Evolutionary conservation across 257 asterid genomes (phyloP).

Genomic region (Cordia subcordata): DNA sequence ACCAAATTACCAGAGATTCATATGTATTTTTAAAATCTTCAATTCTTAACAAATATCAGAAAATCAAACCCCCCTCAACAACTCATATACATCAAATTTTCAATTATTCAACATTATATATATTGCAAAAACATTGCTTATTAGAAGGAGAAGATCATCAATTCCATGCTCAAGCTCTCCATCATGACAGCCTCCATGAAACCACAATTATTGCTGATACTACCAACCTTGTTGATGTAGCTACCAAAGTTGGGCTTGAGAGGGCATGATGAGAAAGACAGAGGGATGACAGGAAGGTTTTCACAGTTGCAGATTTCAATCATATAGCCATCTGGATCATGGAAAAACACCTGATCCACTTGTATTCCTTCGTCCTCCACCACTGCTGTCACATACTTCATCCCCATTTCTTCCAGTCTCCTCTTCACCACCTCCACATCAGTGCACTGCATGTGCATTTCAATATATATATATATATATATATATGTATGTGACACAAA

Average conservation of each 20-base stretch:
- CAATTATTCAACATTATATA: too few relatives aligned
- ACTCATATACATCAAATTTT: too few relatives aligned
- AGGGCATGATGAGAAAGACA: conserved; percentile 19
- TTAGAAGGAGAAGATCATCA: conserved; percentile 38
- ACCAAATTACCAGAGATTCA: too few relatives aligned
- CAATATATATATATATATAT: too few relatives aligned
- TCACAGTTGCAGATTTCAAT: conserved; percentile 38
- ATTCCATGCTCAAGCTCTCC: conserved; percentile 34
- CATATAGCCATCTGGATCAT: conserved; percentile 46
- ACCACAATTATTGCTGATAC: conserved; percentile 9
- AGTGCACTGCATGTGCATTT: too few relatives aligned
- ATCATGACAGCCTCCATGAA: conserved; percentile 24
- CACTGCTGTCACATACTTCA: conserved; percentile 21
- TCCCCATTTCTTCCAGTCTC: conserved; percentile 30
- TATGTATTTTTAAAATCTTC: too few relatives aligned
- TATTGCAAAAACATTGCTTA: too few relatives aligned
- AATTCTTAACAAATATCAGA: too few relatives aligned
- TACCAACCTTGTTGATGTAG: conserved; percentile 11
- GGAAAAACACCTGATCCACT: conserved; percentile 42
- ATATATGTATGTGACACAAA: background rate
- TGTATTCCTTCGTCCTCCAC: conserved; percentile 33
- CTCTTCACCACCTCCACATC: conserved; percentile 28
- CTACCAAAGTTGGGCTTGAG: conserved; percentile 11
- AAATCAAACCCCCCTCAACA: too few relatives aligned
- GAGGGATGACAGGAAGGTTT: conserved; percentile 25